phyloP scores from a whole-genome alignment of 352 stramenopile genomes.

The Phytophthora colocasiae region DNA sequence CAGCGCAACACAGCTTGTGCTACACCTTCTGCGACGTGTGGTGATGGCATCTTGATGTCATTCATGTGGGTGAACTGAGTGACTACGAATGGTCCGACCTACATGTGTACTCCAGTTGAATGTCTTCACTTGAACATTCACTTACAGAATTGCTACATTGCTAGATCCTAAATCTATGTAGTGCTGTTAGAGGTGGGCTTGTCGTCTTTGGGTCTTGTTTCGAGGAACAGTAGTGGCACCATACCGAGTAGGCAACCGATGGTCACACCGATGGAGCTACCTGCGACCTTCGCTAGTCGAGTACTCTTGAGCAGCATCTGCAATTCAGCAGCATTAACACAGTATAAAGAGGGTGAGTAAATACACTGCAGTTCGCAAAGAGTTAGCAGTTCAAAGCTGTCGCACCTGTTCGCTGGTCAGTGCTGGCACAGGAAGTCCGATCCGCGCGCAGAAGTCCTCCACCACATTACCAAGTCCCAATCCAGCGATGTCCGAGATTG shows the following conservation, averaged over 20 bases:
- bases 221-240: constrained; percentile 76
- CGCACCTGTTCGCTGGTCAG: constrained; percentile 70
- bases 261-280: constrained; percentile 73
- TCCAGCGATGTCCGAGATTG: constrained; percentile 75
- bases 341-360: not conserved
- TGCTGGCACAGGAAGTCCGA: constrained; percentile 67
- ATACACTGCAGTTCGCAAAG: not conserved
- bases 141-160: constrained; percentile 3
- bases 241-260: constrained; percentile 84
- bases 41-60: constrained; percentile 21
- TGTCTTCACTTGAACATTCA: not conserved
- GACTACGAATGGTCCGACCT: constrained; percentile 8
- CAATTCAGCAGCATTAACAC: constrained; percentile 1
- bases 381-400: not conserved
- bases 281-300: constrained; percentile 70
- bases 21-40: constrained; percentile 37
- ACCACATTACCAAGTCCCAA: constrained; percentile 83
- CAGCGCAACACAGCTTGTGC: constrained; percentile 61
- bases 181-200: not conserved
- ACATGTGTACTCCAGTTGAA: too few relatives aligned
- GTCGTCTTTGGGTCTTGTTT: constrained; percentile 52
- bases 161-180: constrained; percentile 9
- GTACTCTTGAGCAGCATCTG: constrained; percentile 73
- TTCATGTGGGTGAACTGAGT: constrained; percentile 18
- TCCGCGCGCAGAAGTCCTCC: constrained; percentile 71